Conservation (phyloP, 2,329 filamentous ascomycete genomes). For the Scytalidium sp. region DNA sequence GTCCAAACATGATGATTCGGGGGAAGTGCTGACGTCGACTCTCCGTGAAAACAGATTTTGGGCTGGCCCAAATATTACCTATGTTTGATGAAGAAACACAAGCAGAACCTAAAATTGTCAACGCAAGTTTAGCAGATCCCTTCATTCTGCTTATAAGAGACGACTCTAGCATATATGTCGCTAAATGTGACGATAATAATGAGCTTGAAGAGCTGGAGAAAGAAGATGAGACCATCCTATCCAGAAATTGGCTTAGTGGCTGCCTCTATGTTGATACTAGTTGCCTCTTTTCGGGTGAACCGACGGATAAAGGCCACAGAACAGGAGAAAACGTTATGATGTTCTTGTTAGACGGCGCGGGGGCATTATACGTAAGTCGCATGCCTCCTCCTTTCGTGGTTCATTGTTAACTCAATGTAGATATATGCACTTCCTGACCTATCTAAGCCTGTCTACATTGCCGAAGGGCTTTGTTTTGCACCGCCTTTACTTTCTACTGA, state of each 20-base stretch:
- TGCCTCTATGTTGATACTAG: conserved; percentile 73
- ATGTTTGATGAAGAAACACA: conserved; percentile 90
- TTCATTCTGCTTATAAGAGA: conserved; percentile 82
- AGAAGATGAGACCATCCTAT: conserved; percentile 50
- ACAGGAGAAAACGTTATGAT: conserved; percentile 57
- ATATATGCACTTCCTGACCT: conserved; percentile 76
- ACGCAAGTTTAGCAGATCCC: conserved; percentile 81
- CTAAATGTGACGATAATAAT: conserved; percentile 74
- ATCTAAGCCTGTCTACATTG: conserved; percentile 66
- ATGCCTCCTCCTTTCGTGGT: background rate
- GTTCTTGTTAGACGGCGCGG: conserved; percentile 74
- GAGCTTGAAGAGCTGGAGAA: conserved; percentile 82
- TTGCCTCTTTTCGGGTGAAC: conserved; percentile 48
- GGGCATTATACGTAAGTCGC: conserved; percentile 66
- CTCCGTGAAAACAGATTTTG: conserved; percentile 59
- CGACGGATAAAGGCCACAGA: conserved; percentile 37
- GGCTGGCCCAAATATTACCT: conserved; percentile 84
- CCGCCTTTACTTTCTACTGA: conserved; percentile 74
- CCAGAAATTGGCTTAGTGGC: conserved; percentile 76
- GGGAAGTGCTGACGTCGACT: background rate
- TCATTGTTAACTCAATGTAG: conserved; percentile 37
- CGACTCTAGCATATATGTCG: conserved; percentile 75
- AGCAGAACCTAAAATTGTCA: conserved; percentile 72
- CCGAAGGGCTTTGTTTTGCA: conserved; percentile 74
- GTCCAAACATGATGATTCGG: background rate